Percentiles rank a stretch among this genome's conserved stretches.
These are phyloP conservation scores for Ophiostoma piceae DNA, from an alignment of 2,329 filamentous ascomycete genomes.

Conservation along the genomic window DNA sequence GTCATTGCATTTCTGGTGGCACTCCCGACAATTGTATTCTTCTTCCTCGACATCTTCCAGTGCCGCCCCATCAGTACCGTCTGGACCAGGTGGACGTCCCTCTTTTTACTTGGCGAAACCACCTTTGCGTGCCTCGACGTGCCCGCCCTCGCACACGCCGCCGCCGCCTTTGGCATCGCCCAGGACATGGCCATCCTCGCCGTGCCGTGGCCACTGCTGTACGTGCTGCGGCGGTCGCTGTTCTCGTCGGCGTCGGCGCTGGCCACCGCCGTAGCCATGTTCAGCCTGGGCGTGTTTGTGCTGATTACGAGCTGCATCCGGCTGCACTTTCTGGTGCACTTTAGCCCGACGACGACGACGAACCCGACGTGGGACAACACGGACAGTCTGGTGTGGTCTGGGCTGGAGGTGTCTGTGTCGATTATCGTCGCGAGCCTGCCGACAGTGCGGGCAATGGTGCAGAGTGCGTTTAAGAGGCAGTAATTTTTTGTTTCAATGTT, in stretches of 20 bases:
- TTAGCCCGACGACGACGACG: slow-evolving; percentile 29
- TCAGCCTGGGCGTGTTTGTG: slow-evolving; percentile 38
- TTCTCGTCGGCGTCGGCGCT: slow-evolving; percentile 10
- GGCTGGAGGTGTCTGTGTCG: slow-evolving; percentile 40
- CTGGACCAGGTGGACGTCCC: slow-evolving; percentile 34
- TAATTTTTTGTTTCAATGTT: not conserved
- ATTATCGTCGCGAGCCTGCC: slow-evolving; percentile 41
- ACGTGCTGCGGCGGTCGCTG: slow-evolving; percentile 31
- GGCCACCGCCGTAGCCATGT: slow-evolving; percentile 34
- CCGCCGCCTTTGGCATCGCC: slow-evolving; percentile 34
- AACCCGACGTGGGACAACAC: slow-evolving; percentile 42
- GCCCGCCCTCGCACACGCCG: slow-evolving; percentile 33
- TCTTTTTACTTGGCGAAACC: not conserved
- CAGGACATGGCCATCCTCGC: slow-evolving; percentile 36
- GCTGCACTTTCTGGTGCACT: slow-evolving; percentile 34
- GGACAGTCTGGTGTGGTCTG: slow-evolving; percentile 41
- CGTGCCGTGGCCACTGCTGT: slow-evolving; percentile 35
- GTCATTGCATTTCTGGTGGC: slow-evolving; percentile 30
- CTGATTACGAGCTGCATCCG: slow-evolving; percentile 36
- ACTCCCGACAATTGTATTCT: slow-evolving; percentile 31
- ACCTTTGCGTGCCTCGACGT: slow-evolving; percentile 33
- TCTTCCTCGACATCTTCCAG: slow-evolving; percentile 37
- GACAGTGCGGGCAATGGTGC: slow-evolving; percentile 34
- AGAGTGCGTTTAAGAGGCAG: slow-evolving; percentile 7
- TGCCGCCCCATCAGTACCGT: slow-evolving; percentile 34